Base-by-base conservation (phyloP, 164 flowering plant species). In the Houttuynia cordata region DNA sequence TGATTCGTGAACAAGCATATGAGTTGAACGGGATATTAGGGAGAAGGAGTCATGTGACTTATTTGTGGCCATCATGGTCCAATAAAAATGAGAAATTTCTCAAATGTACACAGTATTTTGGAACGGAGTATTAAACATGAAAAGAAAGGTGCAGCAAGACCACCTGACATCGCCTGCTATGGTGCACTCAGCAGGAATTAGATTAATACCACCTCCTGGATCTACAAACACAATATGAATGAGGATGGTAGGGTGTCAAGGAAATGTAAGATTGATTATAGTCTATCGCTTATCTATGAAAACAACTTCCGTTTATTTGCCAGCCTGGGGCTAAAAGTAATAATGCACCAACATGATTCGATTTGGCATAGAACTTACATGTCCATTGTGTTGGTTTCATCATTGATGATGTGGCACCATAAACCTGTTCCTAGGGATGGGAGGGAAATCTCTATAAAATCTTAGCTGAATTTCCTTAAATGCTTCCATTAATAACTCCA, bases 341-440 rank as follows among this genome's bases (percentile, higher is more conserved):
- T 8, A 56, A 56, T 23, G 7, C 8, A 23, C 15, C 34, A 23
- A 13, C 21, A 15, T 40, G 24, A 39, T 6, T 12, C 7, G 51
- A 53, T 19, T n/a, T 49, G 25, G 55, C 22, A 24, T 49, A 50
- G 12, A 71, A 72, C 88, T 84, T 79, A 93, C 97, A 93, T 65
- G 68, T 71, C 97, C 97, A 91, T 71, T 91, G 99, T 30, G 99
- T 91, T 67, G 99, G 97, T 70, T 94, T 94, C 88, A 94, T 88
- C 58, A 97, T 94, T 64, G 99, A 94, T 39, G 97, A 95, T 50
- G 96, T 85, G 45, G 88, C 95, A 75, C 83, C 85, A 74, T 94
- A 94, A 18, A 85, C 73, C 62, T 82, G 53, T 76, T 94, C 99
- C 74, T 81, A 70, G 24, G 83, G 88, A 70, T 94, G 95, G 96